Evolutionary conservation across 768 basidiomycete species (phyloP).

Genomic region (Neoboletus subvelutipes): DNA sequence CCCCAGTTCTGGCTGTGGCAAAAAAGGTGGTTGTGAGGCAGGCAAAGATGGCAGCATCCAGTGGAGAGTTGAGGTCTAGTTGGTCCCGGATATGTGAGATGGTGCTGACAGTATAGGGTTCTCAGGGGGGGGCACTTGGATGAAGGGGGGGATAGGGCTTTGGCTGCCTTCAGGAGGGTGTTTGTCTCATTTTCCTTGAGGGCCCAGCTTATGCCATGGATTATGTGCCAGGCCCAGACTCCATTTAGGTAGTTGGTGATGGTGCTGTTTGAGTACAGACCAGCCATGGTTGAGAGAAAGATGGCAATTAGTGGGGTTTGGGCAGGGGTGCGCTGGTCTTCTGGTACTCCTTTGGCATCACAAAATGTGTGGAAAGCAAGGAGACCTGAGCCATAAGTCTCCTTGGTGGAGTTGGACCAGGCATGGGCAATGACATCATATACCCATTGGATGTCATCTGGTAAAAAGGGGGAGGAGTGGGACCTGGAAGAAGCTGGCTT

Average conservation of each 20-base stretch:
- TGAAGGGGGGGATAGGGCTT: not conserved
- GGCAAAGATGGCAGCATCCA: constrained; percentile 37
- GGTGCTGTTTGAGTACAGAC: constrained; percentile 7
- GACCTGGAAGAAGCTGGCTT: too few relatives aligned
- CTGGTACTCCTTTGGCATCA: not conserved
- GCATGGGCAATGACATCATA: not conserved
- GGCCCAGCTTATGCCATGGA: not conserved
- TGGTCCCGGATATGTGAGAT: not conserved
- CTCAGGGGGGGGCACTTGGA: constrained; percentile 8
- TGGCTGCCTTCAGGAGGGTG: constrained; percentile 13
- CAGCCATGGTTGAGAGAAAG: constrained; percentile 11
- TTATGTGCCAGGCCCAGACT: not conserved
- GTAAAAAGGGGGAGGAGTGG: too few relatives aligned
- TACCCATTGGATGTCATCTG: not conserved
- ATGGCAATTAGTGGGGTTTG: not conserved
- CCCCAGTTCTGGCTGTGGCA: constrained; percentile 32
- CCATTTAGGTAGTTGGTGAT: constrained; percentile 12
- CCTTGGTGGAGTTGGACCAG: not conserved
- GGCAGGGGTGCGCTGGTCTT: constrained; percentile 14
- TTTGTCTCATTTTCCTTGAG: constrained; percentile 4
- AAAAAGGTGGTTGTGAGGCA: constrained; percentile 43
- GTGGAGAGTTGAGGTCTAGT: not conserved
- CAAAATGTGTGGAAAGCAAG: not conserved
- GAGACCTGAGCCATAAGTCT: not conserved
- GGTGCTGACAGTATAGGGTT: constrained; percentile 11